phyloP scores from a whole-genome alignment of 2,329 filamentous ascomycete genomes.

The Colletotrichum acutatum region DNA sequence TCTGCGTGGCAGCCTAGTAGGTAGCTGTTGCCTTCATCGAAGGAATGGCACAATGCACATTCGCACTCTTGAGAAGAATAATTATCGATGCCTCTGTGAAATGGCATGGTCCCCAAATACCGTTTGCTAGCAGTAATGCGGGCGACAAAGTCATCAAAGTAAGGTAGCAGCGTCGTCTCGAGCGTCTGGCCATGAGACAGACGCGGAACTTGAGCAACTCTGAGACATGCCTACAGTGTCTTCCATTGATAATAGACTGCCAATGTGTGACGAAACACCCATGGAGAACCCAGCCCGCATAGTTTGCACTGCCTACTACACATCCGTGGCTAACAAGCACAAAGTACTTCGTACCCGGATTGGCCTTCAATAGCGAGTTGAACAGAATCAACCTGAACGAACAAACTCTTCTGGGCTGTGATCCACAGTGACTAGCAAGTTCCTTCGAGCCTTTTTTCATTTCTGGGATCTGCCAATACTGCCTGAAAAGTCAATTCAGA shows the following conservation, averaged over 20 bases:
- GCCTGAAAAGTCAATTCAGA: slow-evolving; percentile 22
- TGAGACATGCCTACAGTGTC: neutral
- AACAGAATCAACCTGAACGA: neutral
- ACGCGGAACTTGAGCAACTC: slow-evolving; percentile 1
- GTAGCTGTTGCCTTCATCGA: neutral
- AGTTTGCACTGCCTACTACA: neutral
- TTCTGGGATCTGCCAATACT: neutral
- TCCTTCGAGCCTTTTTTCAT: neutral
- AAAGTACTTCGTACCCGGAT: neutral
- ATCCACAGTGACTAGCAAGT: neutral
- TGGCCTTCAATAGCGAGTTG: neutral
- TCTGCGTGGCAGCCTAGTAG: neutral
- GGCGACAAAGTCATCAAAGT: neutral
- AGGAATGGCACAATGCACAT: neutral
- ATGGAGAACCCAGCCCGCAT: neutral
- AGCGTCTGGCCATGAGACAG: slow-evolving; percentile 1
- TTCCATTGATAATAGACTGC: neutral
- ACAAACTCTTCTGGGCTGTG: neutral
- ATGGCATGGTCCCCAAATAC: neutral
- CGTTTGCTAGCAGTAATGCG: too few species aligned
- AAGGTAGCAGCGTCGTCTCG: neutral
- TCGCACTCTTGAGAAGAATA: neutral
- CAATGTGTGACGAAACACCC: neutral
- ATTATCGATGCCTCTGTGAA: neutral
- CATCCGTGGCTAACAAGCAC: neutral